Base-by-base conservation (phyloP, 2,329 filamentous ascomycete species). In the Diatrype stigma region DNA sequence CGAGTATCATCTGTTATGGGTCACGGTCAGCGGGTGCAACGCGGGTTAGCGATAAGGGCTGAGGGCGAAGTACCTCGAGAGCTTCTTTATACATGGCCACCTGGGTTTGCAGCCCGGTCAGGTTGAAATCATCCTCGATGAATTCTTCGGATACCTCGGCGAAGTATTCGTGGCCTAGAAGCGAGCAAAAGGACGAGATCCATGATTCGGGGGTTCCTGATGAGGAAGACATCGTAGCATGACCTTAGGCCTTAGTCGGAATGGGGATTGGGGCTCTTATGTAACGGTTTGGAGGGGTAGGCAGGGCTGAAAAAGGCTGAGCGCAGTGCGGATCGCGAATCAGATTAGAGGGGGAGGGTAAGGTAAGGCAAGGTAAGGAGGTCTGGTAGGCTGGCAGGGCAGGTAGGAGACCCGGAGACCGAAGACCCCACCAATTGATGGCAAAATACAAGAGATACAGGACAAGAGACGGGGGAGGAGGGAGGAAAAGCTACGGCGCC, bases 61-160 rank as follows among this genome's bases (percentile, higher is more conserved):
- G 48, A 21, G 46, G 12, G 19, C 44, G 48, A 46, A 64, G 47
- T 72, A 86, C 83, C 78, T 99, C 94, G 57, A 99, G 76, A 12
- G 94, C 94, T 73, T 99, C 94, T 73, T 97, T 99, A 72, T 99
- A 99, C 89, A 96, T 96, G 57, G 90, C 87, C 48, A 99, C 94
- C 73, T 97, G 93, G 53, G 86, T 89, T 72, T 96, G 91, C 64
- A 99, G 78, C 46, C 94, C 94, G 1, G 94, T 99, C 58, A 99
- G 79, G 72, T 99, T 99, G 79, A 99, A 99, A 72, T 99, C 94
- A 84, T 99, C 94, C 71, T 99, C 94, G 67, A 99, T 97, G 64
- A 99, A 99, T 66, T 99, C 94, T 73, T 99, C 94, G 44, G 90
- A 94, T 47, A 99, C 93, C 76, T 99, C 94, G 56, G 94, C 94